phyloP scores from a whole-genome alignment of 1,284 basidiomycete species.

The Apiotrichum veenhuisii region DNA sequence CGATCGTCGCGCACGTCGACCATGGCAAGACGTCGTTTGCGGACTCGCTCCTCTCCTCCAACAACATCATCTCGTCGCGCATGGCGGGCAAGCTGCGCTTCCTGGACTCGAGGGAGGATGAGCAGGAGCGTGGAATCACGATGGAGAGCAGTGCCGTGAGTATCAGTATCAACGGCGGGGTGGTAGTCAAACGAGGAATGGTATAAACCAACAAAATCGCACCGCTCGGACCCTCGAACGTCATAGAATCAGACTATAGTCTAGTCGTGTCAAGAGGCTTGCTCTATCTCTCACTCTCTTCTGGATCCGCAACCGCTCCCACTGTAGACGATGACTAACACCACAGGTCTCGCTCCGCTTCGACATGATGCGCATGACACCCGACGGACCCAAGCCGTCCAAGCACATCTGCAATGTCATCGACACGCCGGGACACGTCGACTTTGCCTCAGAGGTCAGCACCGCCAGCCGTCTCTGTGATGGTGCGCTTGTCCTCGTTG shows the following conservation, averaged over 20 bases:
- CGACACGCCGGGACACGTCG: slow-evolving; percentile 98
- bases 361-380: slow-evolving; percentile 59
- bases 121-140: slow-evolving; percentile 96
- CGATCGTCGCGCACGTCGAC: slow-evolving; percentile 50
- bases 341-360: slow-evolving; percentile 67
- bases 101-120: slow-evolving; percentile 92
- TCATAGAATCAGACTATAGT: neutral
- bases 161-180: neutral
- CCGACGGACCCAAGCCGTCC: slow-evolving; percentile 33
- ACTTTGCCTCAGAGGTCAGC: slow-evolving; percentile 96
- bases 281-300: neutral
- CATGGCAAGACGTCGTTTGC: slow-evolving; percentile 95
- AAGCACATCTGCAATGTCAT: slow-evolving; percentile 71
- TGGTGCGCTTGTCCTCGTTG: slow-evolving; percentile 93
- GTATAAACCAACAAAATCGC: no score
- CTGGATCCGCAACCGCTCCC: neutral
- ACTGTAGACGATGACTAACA: neutral
- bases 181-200: neutral
- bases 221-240: neutral
- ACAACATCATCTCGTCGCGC: slow-evolving; percentile 91
- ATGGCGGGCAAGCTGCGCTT: slow-evolving; percentile 97
- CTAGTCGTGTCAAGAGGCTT: neutral
- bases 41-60: slow-evolving; percentile 91
- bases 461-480: slow-evolving; percentile 91
- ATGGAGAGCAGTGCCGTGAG: slow-evolving; percentile 92